phyloP scores from a whole-genome alignment of 257 asterid species.

The Solanum pennellii region DNA sequence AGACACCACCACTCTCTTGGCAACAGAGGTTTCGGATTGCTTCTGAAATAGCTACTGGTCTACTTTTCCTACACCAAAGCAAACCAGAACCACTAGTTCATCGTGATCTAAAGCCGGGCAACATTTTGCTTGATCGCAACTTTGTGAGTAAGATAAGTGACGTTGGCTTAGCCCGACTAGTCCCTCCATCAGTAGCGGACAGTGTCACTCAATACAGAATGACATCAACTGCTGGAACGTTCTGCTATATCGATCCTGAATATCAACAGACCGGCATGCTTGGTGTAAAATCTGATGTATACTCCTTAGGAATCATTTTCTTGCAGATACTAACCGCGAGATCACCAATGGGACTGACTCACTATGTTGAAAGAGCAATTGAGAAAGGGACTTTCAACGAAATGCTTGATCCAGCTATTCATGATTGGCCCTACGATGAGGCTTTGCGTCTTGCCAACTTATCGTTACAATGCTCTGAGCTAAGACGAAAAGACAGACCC shows the following conservation, averaged over 20 bases:
- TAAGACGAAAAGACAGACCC: slow-evolving; percentile 23
- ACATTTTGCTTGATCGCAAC: slow-evolving; percentile 22
- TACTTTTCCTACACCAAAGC: slow-evolving; percentile 21
- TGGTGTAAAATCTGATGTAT: slow-evolving; percentile 24
- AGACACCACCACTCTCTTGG: slow-evolving; percentile 20
- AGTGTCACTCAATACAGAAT: slow-evolving; percentile 19
- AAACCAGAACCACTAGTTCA: slow-evolving; percentile 26
- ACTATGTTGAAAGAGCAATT: slow-evolving; percentile 18
- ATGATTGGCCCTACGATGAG: slow-evolving; percentile 19
- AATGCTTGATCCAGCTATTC: slow-evolving; percentile 15
- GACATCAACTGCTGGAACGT: slow-evolving; percentile 26
- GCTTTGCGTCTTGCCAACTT: slow-evolving; percentile 14
- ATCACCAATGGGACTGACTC: slow-evolving; percentile 21
- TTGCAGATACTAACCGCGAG: slow-evolving; percentile 21
- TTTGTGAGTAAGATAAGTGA: slow-evolving; percentile 24
- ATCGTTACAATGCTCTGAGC: slow-evolving; percentile 16
- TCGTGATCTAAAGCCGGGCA: slow-evolving; percentile 23
- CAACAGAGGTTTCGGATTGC: slow-evolving; percentile 17
- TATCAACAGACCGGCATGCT: slow-evolving; percentile 35
- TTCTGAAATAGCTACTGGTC: slow-evolving; percentile 16
- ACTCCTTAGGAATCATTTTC: slow-evolving; percentile 22
- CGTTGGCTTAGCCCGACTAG: slow-evolving; percentile 26
- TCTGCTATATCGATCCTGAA: slow-evolving; percentile 25
- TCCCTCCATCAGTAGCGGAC: slow-evolving; percentile 20
- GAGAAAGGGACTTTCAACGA: slow-evolving; percentile 11